Conservation (phyloP, 305 asterid species). For the Euphrasia arctica region DNA sequence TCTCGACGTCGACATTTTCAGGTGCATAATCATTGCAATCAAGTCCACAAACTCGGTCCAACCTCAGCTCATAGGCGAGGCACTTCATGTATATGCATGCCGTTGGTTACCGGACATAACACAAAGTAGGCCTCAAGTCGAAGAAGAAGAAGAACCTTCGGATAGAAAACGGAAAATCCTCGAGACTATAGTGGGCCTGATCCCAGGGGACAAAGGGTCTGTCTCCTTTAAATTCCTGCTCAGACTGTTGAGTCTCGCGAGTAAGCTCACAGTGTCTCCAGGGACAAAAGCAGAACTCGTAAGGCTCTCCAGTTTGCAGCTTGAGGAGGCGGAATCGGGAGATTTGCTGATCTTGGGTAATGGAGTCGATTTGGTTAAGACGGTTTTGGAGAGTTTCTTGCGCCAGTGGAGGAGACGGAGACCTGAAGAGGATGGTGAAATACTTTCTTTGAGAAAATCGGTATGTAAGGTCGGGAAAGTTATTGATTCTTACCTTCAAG, state of each 20-base stretch:
- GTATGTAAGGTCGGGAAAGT: conserved; percentile 49
- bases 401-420: conserved; percentile 49
- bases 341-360: conserved; percentile 44
- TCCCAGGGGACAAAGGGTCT: conserved; percentile 62
- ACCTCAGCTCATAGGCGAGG: conserved; percentile 77
- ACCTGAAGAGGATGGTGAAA: conserved; percentile 25
- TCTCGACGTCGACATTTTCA: conserved; percentile 64
- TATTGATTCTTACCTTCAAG: conserved; percentile 60
- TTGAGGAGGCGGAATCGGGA: conserved; percentile 51
- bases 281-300: conserved; percentile 55
- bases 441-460: conserved; percentile 27
- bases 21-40: conserved; percentile 49
- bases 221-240: conserved; percentile 63
- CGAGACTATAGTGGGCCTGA: conserved; percentile 55
- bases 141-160: conserved; percentile 20
- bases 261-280: conserved; percentile 40
- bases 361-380: conserved; percentile 49
- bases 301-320: conserved; percentile 54
- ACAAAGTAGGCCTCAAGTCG: conserved; percentile 22
- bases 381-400: conserved; percentile 57
- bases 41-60: conserved; percentile 47
- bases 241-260: conserved; percentile 45
- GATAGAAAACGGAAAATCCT: conserved; percentile 41
- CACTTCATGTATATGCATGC: conserved; percentile 69
- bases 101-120: conserved; percentile 60